Conservation (phyloP, 2,329 filamentous ascomycete genomes). For the Plectosphaerella sp. region DNA sequence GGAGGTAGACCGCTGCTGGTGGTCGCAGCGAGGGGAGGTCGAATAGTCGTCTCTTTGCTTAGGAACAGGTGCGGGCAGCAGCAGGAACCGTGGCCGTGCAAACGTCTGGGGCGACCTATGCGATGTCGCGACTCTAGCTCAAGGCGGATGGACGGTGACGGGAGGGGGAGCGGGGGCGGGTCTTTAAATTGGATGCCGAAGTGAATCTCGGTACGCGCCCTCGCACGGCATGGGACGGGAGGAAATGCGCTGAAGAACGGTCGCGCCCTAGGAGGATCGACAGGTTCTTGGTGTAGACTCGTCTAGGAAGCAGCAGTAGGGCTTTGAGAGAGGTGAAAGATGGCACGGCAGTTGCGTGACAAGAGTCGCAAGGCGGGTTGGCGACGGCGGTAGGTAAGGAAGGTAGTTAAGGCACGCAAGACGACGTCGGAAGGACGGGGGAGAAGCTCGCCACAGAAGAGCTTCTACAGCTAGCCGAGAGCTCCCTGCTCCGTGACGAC, state of each 20-base stretch:
- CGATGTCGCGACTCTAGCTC: neutral
- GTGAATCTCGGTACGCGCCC: constrained; percentile 25
- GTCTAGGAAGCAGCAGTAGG: constrained; percentile 4
- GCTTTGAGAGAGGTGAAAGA: constrained; percentile 1
- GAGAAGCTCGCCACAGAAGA: no score
- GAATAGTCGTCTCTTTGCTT: neutral
- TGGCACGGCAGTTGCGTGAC: no score
- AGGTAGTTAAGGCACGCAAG: constrained; percentile 30
- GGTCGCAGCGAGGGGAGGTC: neutral
- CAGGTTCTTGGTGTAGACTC: constrained; percentile 7
- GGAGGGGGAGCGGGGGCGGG: constrained; percentile 15
- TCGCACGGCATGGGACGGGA: constrained; percentile 26
- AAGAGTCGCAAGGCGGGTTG: neutral
- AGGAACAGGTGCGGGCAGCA: neutral
- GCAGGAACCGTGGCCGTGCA: neutral
- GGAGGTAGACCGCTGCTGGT: neutral
- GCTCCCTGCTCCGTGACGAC: constrained; percentile 2
- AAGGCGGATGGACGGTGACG: constrained; percentile 18
- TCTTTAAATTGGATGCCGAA: constrained; percentile 30
- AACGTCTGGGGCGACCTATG: neutral
- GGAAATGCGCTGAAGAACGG: constrained; percentile 38
- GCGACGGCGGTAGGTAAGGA: constrained; percentile 15
- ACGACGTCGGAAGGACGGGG: neutral
- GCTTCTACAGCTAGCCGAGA: no score
- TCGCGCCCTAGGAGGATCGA: constrained; percentile 23